phyloP scores from a whole-genome alignment of 2,329 filamentous ascomycete genomes.

The Ploettnerulaceae sp. region DNA sequence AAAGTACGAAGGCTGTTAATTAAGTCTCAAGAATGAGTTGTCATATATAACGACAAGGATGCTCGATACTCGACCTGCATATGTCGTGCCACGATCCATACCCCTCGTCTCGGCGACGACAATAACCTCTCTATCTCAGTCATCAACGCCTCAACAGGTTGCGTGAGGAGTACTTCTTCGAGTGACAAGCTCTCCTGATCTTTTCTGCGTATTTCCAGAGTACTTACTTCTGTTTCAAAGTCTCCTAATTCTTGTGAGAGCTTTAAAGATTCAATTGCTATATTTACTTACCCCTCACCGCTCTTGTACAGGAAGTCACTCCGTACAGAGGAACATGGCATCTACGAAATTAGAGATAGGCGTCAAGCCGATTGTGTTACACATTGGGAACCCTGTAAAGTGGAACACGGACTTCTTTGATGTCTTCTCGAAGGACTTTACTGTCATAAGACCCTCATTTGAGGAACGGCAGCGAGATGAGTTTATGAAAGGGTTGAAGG shows the following conservation, averaged over 20 bases:
- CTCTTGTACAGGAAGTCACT: not conserved
- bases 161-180: not conserved
- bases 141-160: slow-evolving; percentile 11
- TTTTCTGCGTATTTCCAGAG: not conserved
- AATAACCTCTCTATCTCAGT: slow-evolving; percentile 12
- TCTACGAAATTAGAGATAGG: not conserved
- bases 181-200: not conserved
- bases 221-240: not conserved
- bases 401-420: slow-evolving; percentile 30
- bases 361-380: slow-evolving; percentile 30
- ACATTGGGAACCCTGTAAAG: slow-evolving; percentile 34
- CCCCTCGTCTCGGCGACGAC: slow-evolving; percentile 8
- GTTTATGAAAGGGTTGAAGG: slow-evolving; percentile 46
- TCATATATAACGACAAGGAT: not conserved
- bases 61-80: slow-evolving; percentile 3
- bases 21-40: not conserved
- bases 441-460: slow-evolving; percentile 45
- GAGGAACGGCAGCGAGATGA: slow-evolving; percentile 47
- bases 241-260: not conserved
- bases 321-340: slow-evolving; percentile 13
- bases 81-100: slow-evolving; percentile 2
- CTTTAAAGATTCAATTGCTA: not conserved
- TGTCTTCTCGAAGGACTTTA: slow-evolving; percentile 38
- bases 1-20: too few species aligned
- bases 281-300: slow-evolving; percentile 5